A percentile compares a stretch with the other conserved stretches of the same genome.
Conservation (phyloP, 2,329 filamentous ascomycete species). For the Claviceps quebecensis region DNA sequence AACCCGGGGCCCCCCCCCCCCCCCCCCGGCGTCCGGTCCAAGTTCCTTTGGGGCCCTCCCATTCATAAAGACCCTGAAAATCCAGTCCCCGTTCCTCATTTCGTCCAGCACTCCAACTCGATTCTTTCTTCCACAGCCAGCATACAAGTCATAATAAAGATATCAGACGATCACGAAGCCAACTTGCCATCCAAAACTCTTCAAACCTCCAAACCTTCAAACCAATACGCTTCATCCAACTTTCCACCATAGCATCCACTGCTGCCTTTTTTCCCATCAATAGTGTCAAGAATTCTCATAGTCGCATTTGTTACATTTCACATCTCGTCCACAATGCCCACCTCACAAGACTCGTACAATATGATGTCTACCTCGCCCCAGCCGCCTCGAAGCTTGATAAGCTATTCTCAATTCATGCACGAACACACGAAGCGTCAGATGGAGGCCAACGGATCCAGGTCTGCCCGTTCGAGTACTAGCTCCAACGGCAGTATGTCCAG, state of each 20-base stretch:
- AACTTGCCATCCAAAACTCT: background rate
- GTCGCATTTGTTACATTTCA: background rate
- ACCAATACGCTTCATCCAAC: background rate
- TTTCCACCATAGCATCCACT: too few relatives aligned
- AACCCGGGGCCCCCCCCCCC: too few relatives aligned
- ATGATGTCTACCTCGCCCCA: conserved; percentile 23
- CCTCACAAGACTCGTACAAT: conserved; percentile 25
- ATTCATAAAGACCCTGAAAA: conserved; percentile 14
- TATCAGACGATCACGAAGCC: background rate
- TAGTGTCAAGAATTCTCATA: background rate
- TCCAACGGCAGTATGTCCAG: conserved; percentile 7
- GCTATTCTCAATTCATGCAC: conserved; percentile 48
- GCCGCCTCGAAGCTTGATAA: conserved; percentile 34
- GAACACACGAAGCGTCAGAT: conserved; percentile 53
- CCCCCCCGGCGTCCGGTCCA: too few relatives aligned
- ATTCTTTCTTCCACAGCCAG: background rate
- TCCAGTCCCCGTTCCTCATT: background rate
- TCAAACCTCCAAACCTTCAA: background rate
- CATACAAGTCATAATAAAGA: background rate
- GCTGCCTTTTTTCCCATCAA: too few relatives aligned
- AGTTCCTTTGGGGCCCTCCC: background rate
- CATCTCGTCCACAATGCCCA: conserved; percentile 19
- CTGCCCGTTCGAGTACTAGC: conserved; percentile 8
- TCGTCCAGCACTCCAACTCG: background rate
- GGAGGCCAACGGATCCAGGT: conserved; percentile 32